Evolutionary conservation across 768 basidiomycete genomes (phyloP).

Genomic region (Trametes gibbosa): DNA sequence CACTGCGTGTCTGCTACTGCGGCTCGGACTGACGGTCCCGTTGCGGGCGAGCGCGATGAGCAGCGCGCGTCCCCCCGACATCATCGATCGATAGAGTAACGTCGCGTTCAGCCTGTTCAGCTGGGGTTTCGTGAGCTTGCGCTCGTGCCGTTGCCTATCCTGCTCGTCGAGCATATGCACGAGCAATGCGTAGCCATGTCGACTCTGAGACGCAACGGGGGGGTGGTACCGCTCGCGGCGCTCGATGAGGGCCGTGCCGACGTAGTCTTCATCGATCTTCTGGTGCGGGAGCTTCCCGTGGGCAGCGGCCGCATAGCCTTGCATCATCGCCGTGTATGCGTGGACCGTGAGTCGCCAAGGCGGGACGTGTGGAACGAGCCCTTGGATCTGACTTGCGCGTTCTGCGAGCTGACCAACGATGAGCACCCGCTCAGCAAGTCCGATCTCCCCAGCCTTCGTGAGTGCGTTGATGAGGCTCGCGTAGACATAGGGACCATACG

Average conservation of each 20-base stretch:
- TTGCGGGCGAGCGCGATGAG: neutral
- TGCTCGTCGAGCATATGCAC: constrained; percentile 15
- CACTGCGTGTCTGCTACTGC: neutral
- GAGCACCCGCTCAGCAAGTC: constrained; percentile 65
- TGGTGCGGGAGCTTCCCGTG: constrained; percentile 20
- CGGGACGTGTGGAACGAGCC: constrained; percentile 21
- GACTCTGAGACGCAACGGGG: constrained; percentile 23
- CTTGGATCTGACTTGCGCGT: constrained; percentile 45
- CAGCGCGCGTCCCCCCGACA: constrained; percentile 20
- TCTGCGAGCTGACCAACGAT: constrained; percentile 58
- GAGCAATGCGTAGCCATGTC: constrained; percentile 37
- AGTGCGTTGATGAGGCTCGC: constrained; percentile 59
- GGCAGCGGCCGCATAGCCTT: constrained; percentile 53
- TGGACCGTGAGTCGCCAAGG: constrained; percentile 68
- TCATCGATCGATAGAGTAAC: constrained; percentile 33
- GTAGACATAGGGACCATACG: constrained; percentile 60
- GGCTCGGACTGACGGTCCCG: neutral
- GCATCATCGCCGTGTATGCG: constrained; percentile 72
- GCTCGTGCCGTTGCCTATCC: neutral
- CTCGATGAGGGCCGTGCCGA: neutral
- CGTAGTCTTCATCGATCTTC: constrained; percentile 8
- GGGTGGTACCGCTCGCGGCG: constrained; percentile 14
- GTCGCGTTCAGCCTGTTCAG: constrained; percentile 15
- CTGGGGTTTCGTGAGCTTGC: neutral
- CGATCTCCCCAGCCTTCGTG: constrained; percentile 50